Base-by-base conservation (phyloP, 2,329 filamentous ascomycete genomes). In the Mollisiaceae sp. region DNA sequence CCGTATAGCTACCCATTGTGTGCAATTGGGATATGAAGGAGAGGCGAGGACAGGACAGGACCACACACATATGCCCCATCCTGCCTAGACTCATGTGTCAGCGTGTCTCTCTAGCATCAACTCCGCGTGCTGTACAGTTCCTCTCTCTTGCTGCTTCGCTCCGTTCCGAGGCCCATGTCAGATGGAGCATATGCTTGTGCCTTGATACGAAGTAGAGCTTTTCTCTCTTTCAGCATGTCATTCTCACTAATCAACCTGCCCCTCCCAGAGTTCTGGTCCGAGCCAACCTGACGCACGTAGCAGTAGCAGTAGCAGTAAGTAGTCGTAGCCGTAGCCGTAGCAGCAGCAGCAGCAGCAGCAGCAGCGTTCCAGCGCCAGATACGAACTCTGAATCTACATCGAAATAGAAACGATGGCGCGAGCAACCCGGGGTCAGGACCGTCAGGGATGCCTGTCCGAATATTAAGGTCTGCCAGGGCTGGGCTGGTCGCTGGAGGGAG, bases 401-500 rank as follows among this genome's bases (percentile, higher is more conserved):
- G 68, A 63, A 72, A 70, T 71, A 70, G 68, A 70, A 71, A 67
- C 58, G 59, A 69, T 71, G 67, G 67, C 67, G 71, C 67, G 70
- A 70, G 71, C 64, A 60, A 52, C 12, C 32, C 36, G n/a, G 45
- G 59, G 58, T 59, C 70, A 68, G 68, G 71, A 65, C 64, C 69
- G 58, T 59, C 70, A 68, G 68, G 71, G 67, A 65, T 69, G 63
- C 66, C 61, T 27, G 35, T 61, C 27, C 59, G 65, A 62, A 52
- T 64, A 69, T 59, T 67, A 67, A 69, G 65, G 65, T 66, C 63
- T 69, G 64, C 69, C 67, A 74, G 72, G 71, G 70, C 71, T 74
- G 69, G 67, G 69, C 64, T 65, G 64, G 65, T 64, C 60, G 63
- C 70, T 69, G 67, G 64, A 36, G 38, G 56, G 52, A 60, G 58